Percentiles rank a stretch among this genome's conserved stretches.
Evolutionary conservation across 148 eudicot species (phyloP).

Genomic region (Polygonum maritimum): DNA sequence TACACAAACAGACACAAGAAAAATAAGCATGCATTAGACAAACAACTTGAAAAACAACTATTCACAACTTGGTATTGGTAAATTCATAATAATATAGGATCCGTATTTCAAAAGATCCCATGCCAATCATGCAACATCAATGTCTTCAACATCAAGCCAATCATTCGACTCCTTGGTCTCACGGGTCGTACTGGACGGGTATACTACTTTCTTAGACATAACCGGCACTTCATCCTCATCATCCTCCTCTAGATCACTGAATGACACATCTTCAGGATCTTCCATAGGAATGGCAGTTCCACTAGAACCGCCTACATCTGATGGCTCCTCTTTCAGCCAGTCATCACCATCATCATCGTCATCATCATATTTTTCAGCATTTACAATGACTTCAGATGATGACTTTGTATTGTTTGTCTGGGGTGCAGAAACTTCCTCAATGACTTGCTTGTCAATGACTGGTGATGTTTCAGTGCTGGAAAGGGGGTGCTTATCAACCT

Average conservation of each 20-base stretch:
- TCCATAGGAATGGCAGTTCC: constrained; percentile 37
- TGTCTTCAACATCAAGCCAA: constrained; percentile 55
- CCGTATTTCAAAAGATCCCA: neutral
- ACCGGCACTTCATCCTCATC: constrained; percentile 42
- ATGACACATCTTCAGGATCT: constrained; percentile 79
- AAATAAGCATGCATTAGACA: neutral
- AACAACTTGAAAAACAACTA: constrained; percentile 2
- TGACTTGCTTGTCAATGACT: constrained; percentile 53
- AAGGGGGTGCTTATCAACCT: constrained; percentile 48
- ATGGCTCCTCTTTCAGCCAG: constrained; percentile 81
- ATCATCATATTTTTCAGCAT: constrained; percentile 7
- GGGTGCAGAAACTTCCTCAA: constrained; percentile 31
- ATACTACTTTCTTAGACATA: constrained; percentile 33
- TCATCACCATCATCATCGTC: constrained; percentile 80
- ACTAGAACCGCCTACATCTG: constrained; percentile 31
- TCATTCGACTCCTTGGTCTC: constrained; percentile 46
- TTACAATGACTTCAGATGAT: constrained; percentile 23
- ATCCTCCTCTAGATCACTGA: constrained; percentile 95
- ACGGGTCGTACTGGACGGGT: constrained; percentile 28
- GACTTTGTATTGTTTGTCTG: constrained; percentile 18
- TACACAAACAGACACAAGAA: neutral
- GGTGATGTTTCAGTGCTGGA: constrained; percentile 34
- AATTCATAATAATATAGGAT: neutral
- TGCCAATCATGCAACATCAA: constrained; percentile 35
- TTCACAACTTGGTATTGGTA: constrained; percentile 6